Evolutionary conservation across 106 monocot genomes (phyloP).

Genomic region (Chionographis japonica): DNA sequence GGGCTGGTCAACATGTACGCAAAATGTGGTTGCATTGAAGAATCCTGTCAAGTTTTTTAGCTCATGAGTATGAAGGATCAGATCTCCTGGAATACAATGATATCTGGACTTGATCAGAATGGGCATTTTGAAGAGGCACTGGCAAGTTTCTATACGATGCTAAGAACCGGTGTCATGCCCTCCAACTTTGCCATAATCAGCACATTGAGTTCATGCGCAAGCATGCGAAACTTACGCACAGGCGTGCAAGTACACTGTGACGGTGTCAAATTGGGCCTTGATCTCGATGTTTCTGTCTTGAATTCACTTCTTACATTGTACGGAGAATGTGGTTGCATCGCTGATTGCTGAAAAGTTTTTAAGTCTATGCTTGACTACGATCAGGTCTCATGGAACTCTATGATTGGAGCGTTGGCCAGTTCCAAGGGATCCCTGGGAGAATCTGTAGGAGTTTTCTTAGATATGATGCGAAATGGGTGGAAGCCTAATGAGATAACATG

Average conservation of each 20-base stretch:
- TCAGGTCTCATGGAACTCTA: conserved; percentile 84
- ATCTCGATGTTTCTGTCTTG: conserved; percentile 67
- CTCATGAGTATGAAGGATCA: conserved; percentile 48
- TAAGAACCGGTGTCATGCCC: conserved; percentile 21
- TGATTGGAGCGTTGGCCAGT: conserved; percentile 61
- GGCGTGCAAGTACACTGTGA: conserved; percentile 22
- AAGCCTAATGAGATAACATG: conserved; percentile 66
- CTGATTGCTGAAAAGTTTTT: conserved; percentile 63
- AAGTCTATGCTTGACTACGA: conserved; percentile 49
- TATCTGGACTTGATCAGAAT: conserved; percentile 80
- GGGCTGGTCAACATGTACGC: conserved; percentile 83
- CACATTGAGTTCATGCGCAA: conserved; percentile 60
- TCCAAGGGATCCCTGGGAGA: conserved; percentile 28
- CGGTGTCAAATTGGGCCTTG: conserved; percentile 64
- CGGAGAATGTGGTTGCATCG: conserved; percentile 44
- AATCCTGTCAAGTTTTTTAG: conserved; percentile 53
- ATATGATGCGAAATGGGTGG: conserved; percentile 69
- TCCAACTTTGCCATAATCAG: conserved; percentile 68
- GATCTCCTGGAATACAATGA: conserved; percentile 80
- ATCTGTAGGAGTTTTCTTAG: conserved; percentile 30
- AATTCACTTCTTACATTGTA: conserved; percentile 75
- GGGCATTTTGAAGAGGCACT: conserved; percentile 47
- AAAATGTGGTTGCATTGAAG: conserved; percentile 65
- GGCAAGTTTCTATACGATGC: conserved; percentile 41
- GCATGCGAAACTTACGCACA: conserved; percentile 23